These are phyloP conservation scores for Sphagnum contortum DNA, from an alignment of 225 moss, liverwort and hornwort genomes.

Conservation along the genomic window DNA sequence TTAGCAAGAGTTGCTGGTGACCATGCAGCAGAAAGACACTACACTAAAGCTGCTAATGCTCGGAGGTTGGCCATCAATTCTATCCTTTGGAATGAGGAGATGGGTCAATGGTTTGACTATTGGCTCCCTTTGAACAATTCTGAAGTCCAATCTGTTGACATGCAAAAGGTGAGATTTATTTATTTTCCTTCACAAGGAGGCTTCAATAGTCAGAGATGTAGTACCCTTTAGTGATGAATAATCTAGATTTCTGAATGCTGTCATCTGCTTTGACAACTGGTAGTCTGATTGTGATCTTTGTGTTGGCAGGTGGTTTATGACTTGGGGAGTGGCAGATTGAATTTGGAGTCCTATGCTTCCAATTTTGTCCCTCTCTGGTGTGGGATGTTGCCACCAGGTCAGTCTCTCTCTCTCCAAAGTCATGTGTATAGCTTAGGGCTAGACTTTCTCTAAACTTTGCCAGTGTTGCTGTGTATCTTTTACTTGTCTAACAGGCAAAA, in stretches of 20 bases:
- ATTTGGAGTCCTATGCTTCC: constrained; percentile 43
- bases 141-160: neutral
- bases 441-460: too few species aligned
- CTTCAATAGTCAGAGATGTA: neutral
- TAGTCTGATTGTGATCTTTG: too few species aligned
- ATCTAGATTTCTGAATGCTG: too few species aligned
- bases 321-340: constrained; percentile 32
- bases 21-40: constrained; percentile 11
- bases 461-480: too few species aligned
- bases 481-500: too few species aligned
- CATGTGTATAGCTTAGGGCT: too few species aligned
- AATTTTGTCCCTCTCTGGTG: constrained; percentile 84
- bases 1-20: constrained; percentile 46
- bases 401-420: neutral
- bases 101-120: constrained; percentile 83
- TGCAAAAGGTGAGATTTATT: constrained; percentile 22
- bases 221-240: neutral
- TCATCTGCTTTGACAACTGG: too few species aligned
- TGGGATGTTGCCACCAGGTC: constrained; percentile 38
- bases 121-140: constrained; percentile 56
- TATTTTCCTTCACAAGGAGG: neutral
- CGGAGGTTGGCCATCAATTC: constrained; percentile 53
- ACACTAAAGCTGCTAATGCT: constrained; percentile 28
- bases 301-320: neutral
- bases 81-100: constrained; percentile 60